phyloP scores from a whole-genome alignment of 805 yeast genomes.

The Maudiozyma barnettii region DNA sequence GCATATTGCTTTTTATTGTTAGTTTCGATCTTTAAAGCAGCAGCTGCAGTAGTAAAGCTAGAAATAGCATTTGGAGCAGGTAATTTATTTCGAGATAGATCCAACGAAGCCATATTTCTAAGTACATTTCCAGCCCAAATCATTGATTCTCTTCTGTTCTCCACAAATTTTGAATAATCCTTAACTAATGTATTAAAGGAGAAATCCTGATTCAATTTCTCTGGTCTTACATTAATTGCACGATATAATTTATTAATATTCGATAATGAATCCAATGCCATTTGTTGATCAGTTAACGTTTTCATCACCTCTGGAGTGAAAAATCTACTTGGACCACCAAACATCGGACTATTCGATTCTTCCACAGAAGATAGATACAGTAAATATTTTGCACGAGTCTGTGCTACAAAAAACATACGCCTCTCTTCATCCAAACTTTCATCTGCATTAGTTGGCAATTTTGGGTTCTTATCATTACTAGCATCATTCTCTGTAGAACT shows the following conservation, averaged over 20 bases:
- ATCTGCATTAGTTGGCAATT: conserved; percentile 5
- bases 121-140: conserved; percentile 24
- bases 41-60: conserved; percentile 26
- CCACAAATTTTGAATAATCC: conserved; percentile 23
- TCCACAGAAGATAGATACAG: conserved; percentile 35
- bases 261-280: conserved; percentile 14
- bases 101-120: conserved; percentile 12
- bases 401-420: conserved; percentile 78
- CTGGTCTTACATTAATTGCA: conserved; percentile 8
- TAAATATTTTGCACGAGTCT: conserved; percentile 66
- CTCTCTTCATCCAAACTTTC: conserved; percentile 59
- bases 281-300: conserved; percentile 23
- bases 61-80: not conserved
- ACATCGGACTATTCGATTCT: conserved; percentile 14
- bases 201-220: conserved; percentile 8
- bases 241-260: conserved; percentile 18
- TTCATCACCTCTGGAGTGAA: conserved; percentile 19
- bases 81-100: conserved; percentile 12
- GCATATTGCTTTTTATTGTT: conserved; percentile 7
- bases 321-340: conserved; percentile 26
- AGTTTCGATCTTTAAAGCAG: conserved; percentile 8
- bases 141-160: conserved; percentile 20
- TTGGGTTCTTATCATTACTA: conserved; percentile 8
- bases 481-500: conserved; percentile 10
- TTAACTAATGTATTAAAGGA: conserved; percentile 17